These are phyloP conservation scores for Sugiyamaella marilandica DNA, from an alignment of 805 yeast genomes.

Conservation along the genomic window DNA sequence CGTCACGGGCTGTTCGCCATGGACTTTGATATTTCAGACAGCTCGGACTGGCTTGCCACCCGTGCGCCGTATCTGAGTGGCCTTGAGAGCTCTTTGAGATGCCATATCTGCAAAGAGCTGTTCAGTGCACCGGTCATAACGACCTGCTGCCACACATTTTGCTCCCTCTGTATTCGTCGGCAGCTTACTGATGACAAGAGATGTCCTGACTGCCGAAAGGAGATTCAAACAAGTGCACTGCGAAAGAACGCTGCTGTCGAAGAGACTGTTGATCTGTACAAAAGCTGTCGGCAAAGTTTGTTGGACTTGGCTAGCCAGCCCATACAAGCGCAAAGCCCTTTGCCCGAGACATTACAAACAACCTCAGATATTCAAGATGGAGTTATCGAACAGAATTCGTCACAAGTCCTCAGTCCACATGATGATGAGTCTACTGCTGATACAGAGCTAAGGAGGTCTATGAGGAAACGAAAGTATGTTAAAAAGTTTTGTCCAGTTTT, in stretches of 20 bases:
- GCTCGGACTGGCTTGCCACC: constrained; percentile 64
- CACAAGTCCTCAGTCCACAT: not conserved
- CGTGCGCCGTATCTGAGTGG: constrained; percentile 50
- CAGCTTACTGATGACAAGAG: constrained; percentile 52
- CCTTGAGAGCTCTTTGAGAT: constrained; percentile 67
- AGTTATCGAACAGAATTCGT: not conserved
- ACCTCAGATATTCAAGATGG: not conserved
- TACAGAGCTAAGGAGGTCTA: not conserved
- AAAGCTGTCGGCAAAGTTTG: constrained; percentile 3
- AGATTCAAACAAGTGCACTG: constrained; percentile 63
- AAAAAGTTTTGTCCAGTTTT: not conserved
- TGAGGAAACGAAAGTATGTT: constrained; percentile 2
- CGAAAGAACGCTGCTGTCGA: constrained; percentile 66
- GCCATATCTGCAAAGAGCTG: constrained; percentile 85
- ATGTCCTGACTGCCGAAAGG: constrained; percentile 77
- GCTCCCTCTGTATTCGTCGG: constrained; percentile 79
- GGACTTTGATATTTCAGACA: constrained; percentile 46
- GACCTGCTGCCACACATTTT: constrained; percentile 82
- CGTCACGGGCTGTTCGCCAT: not conserved
- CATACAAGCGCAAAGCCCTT: too few species aligned
- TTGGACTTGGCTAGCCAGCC: constrained; percentile 12
- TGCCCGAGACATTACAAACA: not conserved
- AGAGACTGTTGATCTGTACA: constrained; percentile 49
- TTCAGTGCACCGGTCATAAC: constrained; percentile 76
- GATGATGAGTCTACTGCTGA: not conserved